phyloP scores from a whole-genome alignment of 768 basidiomycete species.

The Phanerochaete carnosa region DNA sequence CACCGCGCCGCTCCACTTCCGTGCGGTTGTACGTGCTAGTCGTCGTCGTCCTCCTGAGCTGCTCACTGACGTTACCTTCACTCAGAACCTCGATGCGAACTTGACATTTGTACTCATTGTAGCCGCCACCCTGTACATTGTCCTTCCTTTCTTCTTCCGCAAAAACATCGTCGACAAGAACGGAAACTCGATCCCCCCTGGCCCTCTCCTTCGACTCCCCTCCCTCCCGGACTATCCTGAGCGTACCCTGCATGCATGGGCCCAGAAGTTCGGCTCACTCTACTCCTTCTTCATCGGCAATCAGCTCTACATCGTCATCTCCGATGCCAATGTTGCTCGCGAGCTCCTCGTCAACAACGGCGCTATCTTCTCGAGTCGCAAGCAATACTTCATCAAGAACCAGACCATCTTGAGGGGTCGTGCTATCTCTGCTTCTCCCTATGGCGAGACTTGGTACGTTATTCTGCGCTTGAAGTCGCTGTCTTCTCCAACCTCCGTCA shows the following conservation, averaged over 20 bases:
- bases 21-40: conserved; percentile 6
- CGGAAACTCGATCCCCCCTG: conserved; percentile 23
- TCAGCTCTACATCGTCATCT: conserved; percentile 44
- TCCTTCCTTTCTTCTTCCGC: conserved; percentile 18
- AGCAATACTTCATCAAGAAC: conserved; percentile 42
- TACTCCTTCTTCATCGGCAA: conserved; percentile 46
- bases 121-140: conserved; percentile 4
- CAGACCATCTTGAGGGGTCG: conserved; percentile 41
- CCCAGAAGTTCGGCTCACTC: conserved; percentile 39
- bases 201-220: conserved; percentile 27
- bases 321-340: conserved; percentile 40
- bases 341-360: conserved; percentile 45
- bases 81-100: conserved; percentile 10
- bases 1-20: conserved; percentile 9
- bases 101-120: conserved; percentile 6
- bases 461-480: not conserved
- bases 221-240: conserved; percentile 42
- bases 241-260: conserved; percentile 39
- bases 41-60: not conserved
- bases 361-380: conserved; percentile 44
- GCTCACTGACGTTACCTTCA: not conserved
- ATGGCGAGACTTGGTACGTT: conserved; percentile 39
- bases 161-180: conserved; percentile 19
- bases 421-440: conserved; percentile 42
- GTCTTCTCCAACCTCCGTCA: not conserved